phyloP scores from a whole-genome alignment of 2,329 filamentous ascomycete genomes.

The Pseudogymnoascus sp. region DNA sequence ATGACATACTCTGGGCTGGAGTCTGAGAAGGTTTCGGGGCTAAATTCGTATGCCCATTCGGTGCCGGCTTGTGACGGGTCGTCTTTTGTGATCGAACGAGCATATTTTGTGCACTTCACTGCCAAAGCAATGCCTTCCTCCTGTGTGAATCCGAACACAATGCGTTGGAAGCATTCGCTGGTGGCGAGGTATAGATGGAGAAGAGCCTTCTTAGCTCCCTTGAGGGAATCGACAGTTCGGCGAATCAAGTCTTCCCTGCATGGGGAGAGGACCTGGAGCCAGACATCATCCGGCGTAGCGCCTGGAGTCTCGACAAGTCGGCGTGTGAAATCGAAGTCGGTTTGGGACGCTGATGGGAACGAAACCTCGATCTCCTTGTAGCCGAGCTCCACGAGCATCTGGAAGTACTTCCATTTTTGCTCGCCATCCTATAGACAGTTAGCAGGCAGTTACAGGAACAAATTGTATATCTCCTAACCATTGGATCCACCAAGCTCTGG shows the following conservation, averaged over 20 bases:
- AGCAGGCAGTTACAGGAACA: neutral
- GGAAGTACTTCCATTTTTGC: slow-evolving; percentile 92
- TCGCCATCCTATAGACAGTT: slow-evolving; percentile 63
- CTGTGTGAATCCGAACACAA: slow-evolving; percentile 83
- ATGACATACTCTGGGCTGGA: slow-evolving; percentile 77
- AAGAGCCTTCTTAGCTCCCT: slow-evolving; percentile 86
- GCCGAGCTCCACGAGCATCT: slow-evolving; percentile 84
- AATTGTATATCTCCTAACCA: slow-evolving; percentile 52
- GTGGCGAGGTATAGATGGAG: slow-evolving; percentile 95
- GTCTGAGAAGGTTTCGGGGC: slow-evolving; percentile 85
- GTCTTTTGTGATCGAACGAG: slow-evolving; percentile 83
- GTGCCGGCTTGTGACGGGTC: slow-evolving; percentile 51
- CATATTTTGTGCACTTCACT: slow-evolving; percentile 77
- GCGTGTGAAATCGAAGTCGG: slow-evolving; percentile 91
- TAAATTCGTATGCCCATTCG: slow-evolving; percentile 75
- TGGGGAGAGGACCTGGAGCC: slow-evolving; percentile 83
- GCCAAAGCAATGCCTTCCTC: slow-evolving; percentile 76
- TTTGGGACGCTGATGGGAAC: slow-evolving; percentile 89
- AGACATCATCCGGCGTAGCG: slow-evolving; percentile 79
- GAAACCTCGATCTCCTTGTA: slow-evolving; percentile 98
- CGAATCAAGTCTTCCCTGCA: slow-evolving; percentile 87
- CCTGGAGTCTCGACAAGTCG: slow-evolving; percentile 79
- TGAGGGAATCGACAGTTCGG: slow-evolving; percentile 80
- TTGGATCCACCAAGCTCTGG: slow-evolving; percentile 86
- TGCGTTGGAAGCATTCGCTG: slow-evolving; percentile 85